phyloP scores from a whole-genome alignment of 441 rosid genomes.

The Jatropha podagrica region DNA sequence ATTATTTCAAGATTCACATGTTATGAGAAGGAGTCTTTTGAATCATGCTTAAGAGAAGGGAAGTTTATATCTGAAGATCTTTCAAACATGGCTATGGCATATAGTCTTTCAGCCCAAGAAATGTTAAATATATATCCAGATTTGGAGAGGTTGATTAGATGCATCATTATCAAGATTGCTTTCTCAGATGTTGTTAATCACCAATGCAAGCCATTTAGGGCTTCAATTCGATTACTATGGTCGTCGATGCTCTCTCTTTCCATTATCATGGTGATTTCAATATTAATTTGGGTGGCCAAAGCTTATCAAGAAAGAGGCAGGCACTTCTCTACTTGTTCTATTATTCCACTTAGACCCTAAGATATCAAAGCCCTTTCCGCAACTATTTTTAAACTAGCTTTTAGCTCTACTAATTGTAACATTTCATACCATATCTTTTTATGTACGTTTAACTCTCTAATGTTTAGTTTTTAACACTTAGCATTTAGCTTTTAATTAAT shows the following conservation, averaged over 20 bases:
- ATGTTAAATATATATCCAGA: constrained; percentile 50
- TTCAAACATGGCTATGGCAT: constrained; percentile 43
- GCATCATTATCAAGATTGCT: constrained; percentile 41
- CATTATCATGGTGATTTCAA: constrained; percentile 41
- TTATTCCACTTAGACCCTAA: constrained; percentile 11
- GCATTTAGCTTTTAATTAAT: too few species aligned
- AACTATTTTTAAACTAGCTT: too few species aligned
- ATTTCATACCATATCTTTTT: too few species aligned
- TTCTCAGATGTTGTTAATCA: constrained; percentile 35
- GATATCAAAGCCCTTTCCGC: too few species aligned
- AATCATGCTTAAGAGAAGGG: constrained; percentile 38
- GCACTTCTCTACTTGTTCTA: constrained; percentile 39
- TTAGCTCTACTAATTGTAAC: too few species aligned
- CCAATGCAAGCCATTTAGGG: constrained; percentile 47
- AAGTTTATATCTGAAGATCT: constrained; percentile 41
- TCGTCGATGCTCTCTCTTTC: constrained; percentile 53
- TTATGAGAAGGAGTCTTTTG: constrained; percentile 24
- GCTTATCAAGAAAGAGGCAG: constrained; percentile 46
- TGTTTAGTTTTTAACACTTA: too few species aligned
- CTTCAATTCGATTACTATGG: constrained; percentile 43
- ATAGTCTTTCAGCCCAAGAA: constrained; percentile 42
- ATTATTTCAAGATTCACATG: constrained; percentile 53
- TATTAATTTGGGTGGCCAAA: constrained; percentile 40
- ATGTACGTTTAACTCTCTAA: too few species aligned
- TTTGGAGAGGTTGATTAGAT: constrained; percentile 43